These are phyloP conservation scores for Ormosia semicastrata DNA, from an alignment of 306 rosid species.

Conservation along the genomic window DNA sequence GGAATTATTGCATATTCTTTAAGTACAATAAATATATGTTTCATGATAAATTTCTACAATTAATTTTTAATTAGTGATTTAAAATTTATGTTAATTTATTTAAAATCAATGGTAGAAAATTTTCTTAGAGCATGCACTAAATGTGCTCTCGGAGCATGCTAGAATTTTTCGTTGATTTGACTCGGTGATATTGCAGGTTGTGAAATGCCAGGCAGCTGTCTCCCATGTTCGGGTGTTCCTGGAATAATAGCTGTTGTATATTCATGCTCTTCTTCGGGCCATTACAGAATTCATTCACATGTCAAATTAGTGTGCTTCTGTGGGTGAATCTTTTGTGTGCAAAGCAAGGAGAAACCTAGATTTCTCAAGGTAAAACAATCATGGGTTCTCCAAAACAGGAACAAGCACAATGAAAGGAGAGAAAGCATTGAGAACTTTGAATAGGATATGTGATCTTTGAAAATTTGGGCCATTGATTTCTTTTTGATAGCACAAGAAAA, in stretches of 20 bases:
- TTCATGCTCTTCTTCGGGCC: constrained; percentile 47
- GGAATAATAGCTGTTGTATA: constrained; percentile 50
- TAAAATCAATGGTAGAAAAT: too few species aligned
- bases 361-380: constrained; percentile 71
- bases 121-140: too few species aligned
- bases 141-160: too few species aligned
- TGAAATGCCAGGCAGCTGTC: constrained; percentile 60
- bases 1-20: too few species aligned
- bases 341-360: constrained; percentile 74
- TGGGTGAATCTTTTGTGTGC: constrained; percentile 54
- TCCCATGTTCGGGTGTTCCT: constrained; percentile 63
- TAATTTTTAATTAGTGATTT: too few species aligned
- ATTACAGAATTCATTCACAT: constrained; percentile 42
- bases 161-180: too few species aligned
- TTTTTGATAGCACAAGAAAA: constrained; percentile 53
- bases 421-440: constrained; percentile 67
- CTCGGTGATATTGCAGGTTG: constrained; percentile 46
- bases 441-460: constrained; percentile 65
- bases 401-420: constrained; percentile 66
- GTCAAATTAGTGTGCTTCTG: constrained; percentile 45
- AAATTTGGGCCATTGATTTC: constrained; percentile 74
- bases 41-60: too few species aligned
- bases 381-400: constrained; percentile 62
- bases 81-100: too few species aligned
- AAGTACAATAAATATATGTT: too few species aligned